Evolutionary conservation across 208 protist species (phyloP).

Genomic region (Hexamita inflata): DNA sequence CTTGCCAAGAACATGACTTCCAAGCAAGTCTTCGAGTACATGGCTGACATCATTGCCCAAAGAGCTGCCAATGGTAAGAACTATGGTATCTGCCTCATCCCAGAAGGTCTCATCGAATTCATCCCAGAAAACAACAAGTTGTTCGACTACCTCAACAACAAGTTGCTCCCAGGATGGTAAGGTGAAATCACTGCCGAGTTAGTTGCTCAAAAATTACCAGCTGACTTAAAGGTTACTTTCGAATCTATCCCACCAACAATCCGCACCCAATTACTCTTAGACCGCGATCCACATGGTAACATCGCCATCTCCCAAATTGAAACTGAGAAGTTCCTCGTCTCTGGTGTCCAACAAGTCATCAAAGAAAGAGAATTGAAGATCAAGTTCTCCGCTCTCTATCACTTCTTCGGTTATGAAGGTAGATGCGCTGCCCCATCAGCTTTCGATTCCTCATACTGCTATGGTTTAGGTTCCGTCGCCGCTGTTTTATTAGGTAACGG

Average conservation of each 20-base stretch:
- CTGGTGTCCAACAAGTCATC: neutral
- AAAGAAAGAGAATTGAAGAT: conserved; percentile 22
- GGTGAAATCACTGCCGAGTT: neutral
- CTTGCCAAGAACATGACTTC: conserved; percentile 42
- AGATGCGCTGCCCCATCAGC: conserved; percentile 47
- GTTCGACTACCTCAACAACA: conserved; percentile 44
- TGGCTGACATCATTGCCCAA: conserved; percentile 43
- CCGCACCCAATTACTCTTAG: conserved; percentile 36
- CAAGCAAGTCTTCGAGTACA: conserved; percentile 37
- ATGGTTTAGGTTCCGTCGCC: conserved; percentile 47
- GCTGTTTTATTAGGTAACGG: conserved; percentile 29
- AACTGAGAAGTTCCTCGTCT: conserved; percentile 49
- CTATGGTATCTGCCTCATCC: conserved; percentile 51
- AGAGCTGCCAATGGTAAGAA: conserved; percentile 43
- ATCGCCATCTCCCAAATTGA: conserved; percentile 52
- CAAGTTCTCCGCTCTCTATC: conserved; percentile 44
- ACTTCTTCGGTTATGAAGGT: conserved; percentile 59
- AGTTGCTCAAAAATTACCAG: conserved; percentile 11
- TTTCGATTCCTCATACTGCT: conserved; percentile 55
- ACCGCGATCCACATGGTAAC: conserved; percentile 46
- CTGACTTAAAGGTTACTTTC: conserved; percentile 23
- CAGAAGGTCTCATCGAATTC: conserved; percentile 56
- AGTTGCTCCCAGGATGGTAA: conserved; percentile 19
- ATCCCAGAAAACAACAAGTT: conserved; percentile 45
- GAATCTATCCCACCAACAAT: conserved; percentile 38